Base-by-base conservation (phyloP, 345 rosid species). In the Anastatica hierochuntica region DNA sequence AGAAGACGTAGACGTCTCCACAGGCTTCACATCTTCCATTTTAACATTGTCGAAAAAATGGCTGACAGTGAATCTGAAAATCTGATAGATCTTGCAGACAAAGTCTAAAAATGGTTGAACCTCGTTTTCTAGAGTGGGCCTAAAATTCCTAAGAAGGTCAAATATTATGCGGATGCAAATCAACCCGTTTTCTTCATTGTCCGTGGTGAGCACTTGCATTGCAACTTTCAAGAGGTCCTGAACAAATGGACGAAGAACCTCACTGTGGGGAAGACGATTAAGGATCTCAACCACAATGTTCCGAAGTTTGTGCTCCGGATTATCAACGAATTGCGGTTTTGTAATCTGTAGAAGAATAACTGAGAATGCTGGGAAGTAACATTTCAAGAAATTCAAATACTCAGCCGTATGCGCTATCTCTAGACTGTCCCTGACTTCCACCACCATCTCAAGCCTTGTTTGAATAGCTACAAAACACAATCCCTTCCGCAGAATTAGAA, bases 351-450 rank as follows among this genome's bases (percentile, higher is more conserved):
- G 57, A 30, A 94, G 84, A 47, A 94, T 71, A 6, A 75, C 63
- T 6, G 97, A 94, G 75, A 85, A 94, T 5, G 99, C 97, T 43
- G 77, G 78, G 60, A 94, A 94, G 80, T 94, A 94, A 57, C 95
- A 85, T 73, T 76, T 94, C 10, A 94, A 76, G 60, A 94, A 94
- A 69, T 94, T 94, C 69, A 83, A 74, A 66, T 94, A 94, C 75
- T 85, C 99, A 1, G 99, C 87, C 0, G 99, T 85, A 66, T 94
- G 95, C 0, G 95, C 97, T 56, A 94, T 94, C 89, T 94, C 99
- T 9, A 94, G 71, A 68, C 97, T 94, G 70, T 94, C 97, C 13
- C 97, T 85, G 14, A 94, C 97, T 66, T 85, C 99, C 80, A 88
- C 83, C 13, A 79, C 97, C 89, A 85, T 82, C 73, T 76, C 81